Evolutionary conservation across 1,139 yeast genomes (phyloP), one percentile per base, ranked within the genome.

Genomic region (Candida dubliniensis): DNA sequence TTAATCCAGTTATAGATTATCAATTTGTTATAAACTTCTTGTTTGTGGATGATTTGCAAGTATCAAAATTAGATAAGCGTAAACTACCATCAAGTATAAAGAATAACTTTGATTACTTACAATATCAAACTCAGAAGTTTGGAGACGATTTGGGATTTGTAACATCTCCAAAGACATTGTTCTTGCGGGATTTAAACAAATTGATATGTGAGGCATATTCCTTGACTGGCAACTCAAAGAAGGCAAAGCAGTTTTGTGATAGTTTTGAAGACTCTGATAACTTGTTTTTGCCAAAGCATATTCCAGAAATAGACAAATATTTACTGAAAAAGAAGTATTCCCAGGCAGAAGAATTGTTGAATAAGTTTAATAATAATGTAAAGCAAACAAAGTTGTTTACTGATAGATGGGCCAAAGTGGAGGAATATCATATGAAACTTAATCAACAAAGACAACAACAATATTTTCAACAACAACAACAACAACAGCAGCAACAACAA

Each of bases 141-240:
- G 46, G 54, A 4, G 38, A 47, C 15, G 53, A 47, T 11, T 59
- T 58, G 42, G 47, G 51, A 8, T 39, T 45, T 56, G 24, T 14
- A 15, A 36, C 31, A 18, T 15, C 32, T 9, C 24, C 35, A 29
- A 38, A 36, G 35, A 41, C 46, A 13, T 23, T 41, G 30, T 63
- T 71, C 40, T 38, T 60, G 4, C 51, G 55, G 10, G 71, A 68
- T 34, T 60, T 81, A 36, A 59, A 67, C 32, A 74, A 66, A 45
- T 53, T 72, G 12, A 59, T 74, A 2, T 81, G 87, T 58, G 83
- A 79, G 51, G 64, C 77, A 1, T 68, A 60, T 39, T 67, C 74
- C 15, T 64, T 64, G 42, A 56, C 59, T 5, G 36, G 63, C 34
- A 59, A 65, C 31, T 58, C 58, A 50, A 64, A 61, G 31, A 51